These are phyloP conservation scores for Periconia sp. DNA, from an alignment of 2,329 filamentous ascomycete species.

Conservation along the genomic window DNA sequence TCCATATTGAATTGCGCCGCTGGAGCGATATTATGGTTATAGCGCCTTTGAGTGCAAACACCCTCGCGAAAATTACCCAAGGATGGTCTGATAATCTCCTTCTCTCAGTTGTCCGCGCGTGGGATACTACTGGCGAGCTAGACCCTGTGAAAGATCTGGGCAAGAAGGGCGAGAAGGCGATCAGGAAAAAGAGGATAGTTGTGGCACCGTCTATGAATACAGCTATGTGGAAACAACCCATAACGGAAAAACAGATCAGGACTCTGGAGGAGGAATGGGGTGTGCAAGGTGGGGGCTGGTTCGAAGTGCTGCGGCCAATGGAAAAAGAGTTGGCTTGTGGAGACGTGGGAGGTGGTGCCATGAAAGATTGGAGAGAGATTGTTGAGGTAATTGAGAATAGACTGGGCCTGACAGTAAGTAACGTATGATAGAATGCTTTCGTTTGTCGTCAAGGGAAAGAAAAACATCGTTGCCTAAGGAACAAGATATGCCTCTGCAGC, in stretches of 20 bases:
- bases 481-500: neutral
- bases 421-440: neutral
- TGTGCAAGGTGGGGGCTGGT: conserved; percentile 49
- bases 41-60: conserved; percentile 81
- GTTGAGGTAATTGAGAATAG: conserved; percentile 62
- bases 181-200: conserved; percentile 62
- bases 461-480: neutral
- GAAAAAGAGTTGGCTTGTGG: conserved; percentile 82
- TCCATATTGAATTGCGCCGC: conserved; percentile 86
- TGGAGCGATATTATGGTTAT: conserved; percentile 82
- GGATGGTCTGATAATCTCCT: conserved; percentile 80
- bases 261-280: conserved; percentile 77
- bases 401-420: conserved; percentile 20
- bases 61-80: conserved; percentile 77
- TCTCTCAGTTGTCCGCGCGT: conserved; percentile 74
- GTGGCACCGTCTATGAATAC: conserved; percentile 87
- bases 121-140: conserved; percentile 65
- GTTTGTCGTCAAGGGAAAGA: neutral
- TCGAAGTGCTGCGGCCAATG: conserved; percentile 72
- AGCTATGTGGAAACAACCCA: conserved; percentile 84
- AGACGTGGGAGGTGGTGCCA: conserved; percentile 78
- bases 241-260: conserved; percentile 72
- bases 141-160: conserved; percentile 33
- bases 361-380: conserved; percentile 79
- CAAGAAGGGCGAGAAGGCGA: conserved; percentile 13